Conservation (phyloP, 768 basidiomycete genomes). For the Bullera alba region DNA sequence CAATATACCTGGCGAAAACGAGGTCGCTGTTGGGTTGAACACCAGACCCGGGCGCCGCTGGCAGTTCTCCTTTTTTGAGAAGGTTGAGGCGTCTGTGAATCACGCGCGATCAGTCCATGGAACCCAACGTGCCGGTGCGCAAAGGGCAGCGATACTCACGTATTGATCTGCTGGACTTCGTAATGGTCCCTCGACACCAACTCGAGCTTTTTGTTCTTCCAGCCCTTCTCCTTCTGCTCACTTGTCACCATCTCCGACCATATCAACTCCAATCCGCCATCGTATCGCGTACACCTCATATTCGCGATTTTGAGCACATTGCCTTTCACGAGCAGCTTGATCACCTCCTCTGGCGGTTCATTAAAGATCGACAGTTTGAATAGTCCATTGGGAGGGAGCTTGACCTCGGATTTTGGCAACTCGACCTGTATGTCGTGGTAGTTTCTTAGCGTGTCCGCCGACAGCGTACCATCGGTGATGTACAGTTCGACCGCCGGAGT, state of each 20-base stretch:
- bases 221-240: constrained; percentile 16
- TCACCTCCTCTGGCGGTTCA: constrained; percentile 4
- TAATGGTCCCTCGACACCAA: constrained; percentile 11
- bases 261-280: constrained; percentile 19
- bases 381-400: constrained; percentile 12
- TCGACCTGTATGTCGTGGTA: constrained; percentile 14
- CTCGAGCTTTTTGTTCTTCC: constrained; percentile 2
- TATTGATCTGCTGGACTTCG: constrained; percentile 18
- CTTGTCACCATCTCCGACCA: constrained; percentile 23
- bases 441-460: constrained; percentile 5
- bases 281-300: constrained; percentile 11
- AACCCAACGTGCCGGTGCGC: too few relatives aligned
- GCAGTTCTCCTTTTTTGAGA: constrained; percentile 12
- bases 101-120: background rate
- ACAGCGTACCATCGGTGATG: constrained; percentile 29
- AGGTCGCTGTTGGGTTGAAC: background rate
- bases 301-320: constrained; percentile 20
- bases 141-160: too few relatives aligned
- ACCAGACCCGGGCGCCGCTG: background rate
- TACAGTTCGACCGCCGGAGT: too few relatives aligned
- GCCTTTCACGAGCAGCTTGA: constrained; percentile 6
- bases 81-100: constrained; percentile 16
- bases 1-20: constrained; percentile 8
- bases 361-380: constrained; percentile 18
- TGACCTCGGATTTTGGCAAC: background rate